Evolutionary conservation across 2,329 filamentous ascomycete species (phyloP).

Genomic region (Hypoxylon sp.): DNA sequence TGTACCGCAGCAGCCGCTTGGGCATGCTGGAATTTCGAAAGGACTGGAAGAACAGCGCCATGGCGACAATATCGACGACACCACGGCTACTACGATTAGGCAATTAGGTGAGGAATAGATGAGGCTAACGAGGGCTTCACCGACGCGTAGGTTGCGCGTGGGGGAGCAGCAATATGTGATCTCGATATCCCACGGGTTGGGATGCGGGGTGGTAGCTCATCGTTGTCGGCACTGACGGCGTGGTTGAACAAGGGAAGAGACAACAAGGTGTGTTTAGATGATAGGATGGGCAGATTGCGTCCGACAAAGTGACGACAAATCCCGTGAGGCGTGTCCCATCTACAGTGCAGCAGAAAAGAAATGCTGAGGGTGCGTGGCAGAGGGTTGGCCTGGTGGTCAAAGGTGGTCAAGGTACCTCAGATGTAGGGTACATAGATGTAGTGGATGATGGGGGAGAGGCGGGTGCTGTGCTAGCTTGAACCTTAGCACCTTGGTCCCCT

Average conservation of each 20-base stretch:
- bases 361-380: constrained; percentile 23
- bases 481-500: constrained; percentile 25
- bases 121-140: constrained; percentile 31
- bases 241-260: constrained; percentile 17
- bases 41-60: constrained; percentile 80
- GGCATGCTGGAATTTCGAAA: constrained; percentile 81
- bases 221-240: constrained; percentile 49
- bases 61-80: constrained; percentile 56
- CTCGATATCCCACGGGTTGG: constrained; percentile 52
- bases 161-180: constrained; percentile 47
- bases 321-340: constrained; percentile 21
- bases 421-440: background rate
- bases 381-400: background rate
- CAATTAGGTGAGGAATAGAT: constrained; percentile 13
- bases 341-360: constrained; percentile 15
- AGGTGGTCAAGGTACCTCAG: constrained; percentile 18
- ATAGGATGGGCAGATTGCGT: constrained; percentile 25
- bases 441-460: constrained; percentile 21
- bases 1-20: constrained; percentile 90
- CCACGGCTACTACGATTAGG: constrained; percentile 14
- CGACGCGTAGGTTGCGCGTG: constrained; percentile 50
- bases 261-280: constrained; percentile 3
- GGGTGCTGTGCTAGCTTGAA: constrained; percentile 17
- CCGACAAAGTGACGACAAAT: constrained; percentile 19
- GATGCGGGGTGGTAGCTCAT: constrained; percentile 55